Percentiles rank a stretch among this genome's conserved stretches.
phyloP scores from a whole-genome alignment of 2,329 filamentous ascomycete genomes.

The Dothideomycetidae sp. region DNA sequence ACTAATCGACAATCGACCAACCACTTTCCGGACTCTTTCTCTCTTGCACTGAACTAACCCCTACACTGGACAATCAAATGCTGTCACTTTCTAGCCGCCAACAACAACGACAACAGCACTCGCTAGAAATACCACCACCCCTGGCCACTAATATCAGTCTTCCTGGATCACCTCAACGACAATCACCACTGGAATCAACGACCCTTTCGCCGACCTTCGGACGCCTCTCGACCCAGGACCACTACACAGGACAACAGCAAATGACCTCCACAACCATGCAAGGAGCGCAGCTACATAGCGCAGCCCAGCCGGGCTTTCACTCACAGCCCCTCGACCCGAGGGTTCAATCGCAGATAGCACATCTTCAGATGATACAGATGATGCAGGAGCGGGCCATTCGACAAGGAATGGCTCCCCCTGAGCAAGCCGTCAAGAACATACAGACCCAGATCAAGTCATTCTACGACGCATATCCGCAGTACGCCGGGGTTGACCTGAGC shows the following conservation, averaged over 20 bases:
- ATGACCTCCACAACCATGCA: constrained; percentile 61
- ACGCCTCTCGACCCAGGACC: constrained; percentile 21
- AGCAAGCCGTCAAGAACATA: constrained; percentile 25
- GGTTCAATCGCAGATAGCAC: constrained; percentile 22
- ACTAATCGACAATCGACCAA: constrained; percentile 22
- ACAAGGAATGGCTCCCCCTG: constrained; percentile 12
- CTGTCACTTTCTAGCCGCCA: too few relatives aligned
- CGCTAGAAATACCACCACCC: constrained; percentile 57
- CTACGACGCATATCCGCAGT: constrained; percentile 25
- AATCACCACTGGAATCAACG: constrained; percentile 48
- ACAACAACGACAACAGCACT: constrained; percentile 76
- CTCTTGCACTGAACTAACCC: constrained; percentile 57
- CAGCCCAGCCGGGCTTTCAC: constrained; percentile 57
- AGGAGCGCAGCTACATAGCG: constrained; percentile 81
- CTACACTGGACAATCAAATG: constrained; percentile 53
- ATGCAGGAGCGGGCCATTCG: constrained; percentile 14
- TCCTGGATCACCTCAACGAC: constrained; percentile 39
- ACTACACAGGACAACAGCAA: constrained; percentile 52
- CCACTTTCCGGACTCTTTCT: constrained; percentile 49
- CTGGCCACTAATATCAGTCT: constrained; percentile 46
- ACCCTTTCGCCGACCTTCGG: constrained; percentile 12
- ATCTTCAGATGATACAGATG: constrained; percentile 20
- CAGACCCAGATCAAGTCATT: constrained; percentile 31
- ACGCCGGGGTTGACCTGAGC: constrained; percentile 13
- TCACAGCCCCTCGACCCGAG: constrained; percentile 33